Percentiles rank a stretch among this genome's conserved stretches.
phyloP scores from a whole-genome alignment of 31 red algal genomes.

The Endocladia muricata region DNA sequence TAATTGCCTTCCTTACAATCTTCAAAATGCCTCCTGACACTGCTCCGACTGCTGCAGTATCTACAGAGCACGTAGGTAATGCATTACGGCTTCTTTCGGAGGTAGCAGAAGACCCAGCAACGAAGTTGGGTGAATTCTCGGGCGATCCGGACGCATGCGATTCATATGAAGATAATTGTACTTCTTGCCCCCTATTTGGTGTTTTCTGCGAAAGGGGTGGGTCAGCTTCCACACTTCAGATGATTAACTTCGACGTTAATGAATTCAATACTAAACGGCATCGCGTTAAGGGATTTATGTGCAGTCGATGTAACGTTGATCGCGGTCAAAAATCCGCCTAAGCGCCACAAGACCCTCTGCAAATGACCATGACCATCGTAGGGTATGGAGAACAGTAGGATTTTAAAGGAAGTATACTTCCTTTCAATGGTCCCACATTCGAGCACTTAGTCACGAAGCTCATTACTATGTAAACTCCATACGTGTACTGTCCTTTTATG shows the following conservation, averaged over 20 bases:
- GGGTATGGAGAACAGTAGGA: constrained; percentile 10
- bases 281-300: not conserved
- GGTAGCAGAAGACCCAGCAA: too few relatives aligned
- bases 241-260: not conserved
- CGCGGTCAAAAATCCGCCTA: not conserved
- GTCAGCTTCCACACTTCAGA: not conserved
- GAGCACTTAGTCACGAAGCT: not conserved
- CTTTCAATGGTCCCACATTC: not conserved
- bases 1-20: too few relatives aligned
- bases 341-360: not conserved
- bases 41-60: too few relatives aligned
- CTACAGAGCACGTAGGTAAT: too few relatives aligned
- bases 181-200: not conserved
- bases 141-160: too few relatives aligned
- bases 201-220: not conserved
- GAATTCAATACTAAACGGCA: not conserved
- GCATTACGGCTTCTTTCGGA: too few relatives aligned
- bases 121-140: too few relatives aligned
- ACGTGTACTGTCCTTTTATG: constrained; percentile 3
- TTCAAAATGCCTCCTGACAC: too few relatives aligned
- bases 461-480: not conserved
- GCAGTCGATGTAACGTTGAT: not conserved
- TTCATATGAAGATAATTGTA: not conserved
- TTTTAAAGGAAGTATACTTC: not conserved
- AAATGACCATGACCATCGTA: too few relatives aligned